Base-by-base conservation (phyloP, 2,329 filamentous ascomycete species). In the Colletotrichum noveboracense region DNA sequence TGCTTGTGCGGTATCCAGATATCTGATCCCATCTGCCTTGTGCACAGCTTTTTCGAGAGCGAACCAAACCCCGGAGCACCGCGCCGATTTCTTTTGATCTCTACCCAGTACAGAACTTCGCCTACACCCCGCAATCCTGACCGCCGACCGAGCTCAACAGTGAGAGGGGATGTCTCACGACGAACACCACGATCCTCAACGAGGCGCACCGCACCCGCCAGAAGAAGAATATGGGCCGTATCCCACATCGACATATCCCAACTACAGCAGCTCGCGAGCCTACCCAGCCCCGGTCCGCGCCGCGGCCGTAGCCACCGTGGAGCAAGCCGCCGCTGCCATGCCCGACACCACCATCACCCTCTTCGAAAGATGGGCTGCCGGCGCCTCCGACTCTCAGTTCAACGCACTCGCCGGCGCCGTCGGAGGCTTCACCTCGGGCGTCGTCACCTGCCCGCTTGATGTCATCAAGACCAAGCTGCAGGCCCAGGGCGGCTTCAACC, bases 381-480 rank as follows among this genome's bases (percentile, higher is more conserved):
- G 82, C 52, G 91, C 91, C 66, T 91, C 91, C 38, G 89, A 92
- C 77, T 88, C 90, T 24, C 90, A 91, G 77, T 93, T 98, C 84
- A 95, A 97, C 84, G 95, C 95, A 77, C 89, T 98, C 72, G 94
- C 95, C 58, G 97, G 97, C 71, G 96, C 96, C 65, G 89, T 95
- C 74, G 96, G 96, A 66, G 97, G 97, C 66, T 95, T 98, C 81
- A 96, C 95, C 26, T 98, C 96, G 9, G 97, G 97, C 66, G 91
- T 99, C 71, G 95, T 98, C 78, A 98, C 96, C 69, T 99, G 97
- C 84, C 97, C 97, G 56, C 93, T 99, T 79, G 97, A 99, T 88
- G 97, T 99, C 77, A 98, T 99, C 86, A 99, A 99, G 88, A 99
- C 97, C 60, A 98, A 98, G 85, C 87, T 99, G 76, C 97, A 99